A percentile compares a stretch with the other conserved stretches of the same genome.
These are phyloP conservation scores for Chlorencoelia australis DNA, from an alignment of 2,329 filamentous ascomycete species.

Conservation along the genomic window DNA sequence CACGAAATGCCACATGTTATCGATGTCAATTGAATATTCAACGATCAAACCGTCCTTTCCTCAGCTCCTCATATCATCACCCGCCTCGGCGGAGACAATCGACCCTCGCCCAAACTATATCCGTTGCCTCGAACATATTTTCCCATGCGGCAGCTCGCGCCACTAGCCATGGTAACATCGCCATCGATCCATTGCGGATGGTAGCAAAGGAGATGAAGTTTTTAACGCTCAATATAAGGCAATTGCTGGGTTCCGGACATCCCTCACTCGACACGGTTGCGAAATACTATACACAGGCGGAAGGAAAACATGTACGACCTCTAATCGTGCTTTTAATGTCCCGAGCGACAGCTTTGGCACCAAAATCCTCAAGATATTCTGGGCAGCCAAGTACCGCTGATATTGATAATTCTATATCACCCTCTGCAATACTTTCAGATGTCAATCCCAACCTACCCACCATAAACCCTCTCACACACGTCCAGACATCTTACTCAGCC, in stretches of 20 bases:
- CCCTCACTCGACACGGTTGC: constrained; percentile 89
- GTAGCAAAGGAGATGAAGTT: constrained; percentile 97
- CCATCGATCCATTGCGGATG: constrained; percentile 76
- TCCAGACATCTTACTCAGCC: constrained; percentile 24
- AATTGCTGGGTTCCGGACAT: constrained; percentile 88
- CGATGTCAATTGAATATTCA: constrained; percentile 28
- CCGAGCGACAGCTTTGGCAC: constrained; percentile 72
- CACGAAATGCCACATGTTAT: constrained; percentile 31
- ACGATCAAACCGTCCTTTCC: constrained; percentile 6
- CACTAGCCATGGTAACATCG: constrained; percentile 54
- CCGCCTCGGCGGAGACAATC: constrained; percentile 43
- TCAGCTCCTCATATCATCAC: constrained; percentile 22
- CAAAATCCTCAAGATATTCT: constrained; percentile 45
- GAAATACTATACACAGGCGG: constrained; percentile 95
- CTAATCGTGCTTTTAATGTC: constrained; percentile 96
- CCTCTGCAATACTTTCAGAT: constrained; percentile 59
- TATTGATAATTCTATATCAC: constrained; percentile 52
- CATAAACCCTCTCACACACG: constrained; percentile 39
- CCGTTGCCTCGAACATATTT: constrained; percentile 61
- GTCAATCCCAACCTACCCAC: constrained; percentile 60
- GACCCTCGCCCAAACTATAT: constrained; percentile 67
- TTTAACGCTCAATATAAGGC: constrained; percentile 83
- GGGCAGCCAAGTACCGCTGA: constrained; percentile 24
- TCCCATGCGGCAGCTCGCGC: constrained; percentile 50
- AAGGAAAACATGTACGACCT: constrained; percentile 94